phyloP scores from a whole-genome alignment of 768 basidiomycete species.

The Exsudoporus frostii region DNA sequence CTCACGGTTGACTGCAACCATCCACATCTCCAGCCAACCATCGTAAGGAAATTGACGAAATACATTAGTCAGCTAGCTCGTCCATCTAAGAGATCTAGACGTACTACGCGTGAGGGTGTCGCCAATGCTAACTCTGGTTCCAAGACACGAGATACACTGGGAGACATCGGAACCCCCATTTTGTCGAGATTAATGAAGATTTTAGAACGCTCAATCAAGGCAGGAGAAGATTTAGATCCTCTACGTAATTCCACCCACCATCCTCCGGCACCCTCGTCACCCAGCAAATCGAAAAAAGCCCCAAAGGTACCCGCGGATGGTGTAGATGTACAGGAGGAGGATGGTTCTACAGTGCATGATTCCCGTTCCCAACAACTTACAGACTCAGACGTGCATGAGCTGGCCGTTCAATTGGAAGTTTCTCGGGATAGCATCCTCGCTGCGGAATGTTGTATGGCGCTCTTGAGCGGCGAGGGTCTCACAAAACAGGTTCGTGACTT shows the following conservation, averaged over 20 bases:
- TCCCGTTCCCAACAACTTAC: conserved; percentile 31
- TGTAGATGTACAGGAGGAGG: neutral
- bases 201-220: conserved; percentile 73
- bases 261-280: conserved; percentile 34
- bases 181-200: conserved; percentile 71
- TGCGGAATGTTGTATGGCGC: conserved; percentile 76
- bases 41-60: conserved; percentile 68
- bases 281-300: conserved; percentile 46
- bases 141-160: conserved; percentile 53
- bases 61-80: conserved; percentile 64
- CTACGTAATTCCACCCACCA: conserved; percentile 42
- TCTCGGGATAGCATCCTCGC: conserved; percentile 76
- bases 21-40: conserved; percentile 55
- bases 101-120: conserved; percentile 38
- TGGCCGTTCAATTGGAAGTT: conserved; percentile 53
- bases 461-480: conserved; percentile 75
- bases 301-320: conserved; percentile 28
- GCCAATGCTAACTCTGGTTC: conserved; percentile 35
- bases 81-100: conserved; percentile 66
- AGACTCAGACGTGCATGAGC: conserved; percentile 47
- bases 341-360: conserved; percentile 1
- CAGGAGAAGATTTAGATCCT: conserved; percentile 72
- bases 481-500: conserved; percentile 71
- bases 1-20: conserved; percentile 54
- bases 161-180: conserved; percentile 60